A percentile compares a stretch with the other conserved stretches of the same genome.
phyloP scores from a whole-genome alignment of 2,329 filamentous ascomycete genomes.

The Diaporthe sp. region DNA sequence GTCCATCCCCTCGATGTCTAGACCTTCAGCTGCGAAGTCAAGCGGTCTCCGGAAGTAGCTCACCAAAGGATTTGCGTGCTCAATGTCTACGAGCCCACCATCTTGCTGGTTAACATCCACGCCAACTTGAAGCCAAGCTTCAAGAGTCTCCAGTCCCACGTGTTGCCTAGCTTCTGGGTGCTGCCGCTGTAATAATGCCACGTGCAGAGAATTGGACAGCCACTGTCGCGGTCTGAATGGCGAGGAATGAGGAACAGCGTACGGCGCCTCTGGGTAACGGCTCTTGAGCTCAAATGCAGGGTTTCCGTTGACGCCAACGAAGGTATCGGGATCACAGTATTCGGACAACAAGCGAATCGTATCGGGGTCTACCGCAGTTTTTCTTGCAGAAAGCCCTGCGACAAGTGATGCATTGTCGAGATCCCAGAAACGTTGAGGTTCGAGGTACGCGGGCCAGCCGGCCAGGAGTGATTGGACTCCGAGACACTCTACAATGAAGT shows the following conservation, averaged over 20 bases:
- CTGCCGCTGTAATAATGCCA: not conserved
- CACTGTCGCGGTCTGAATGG: not conserved
- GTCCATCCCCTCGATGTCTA: not conserved
- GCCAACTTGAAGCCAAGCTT: not conserved
- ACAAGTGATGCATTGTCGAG: not conserved
- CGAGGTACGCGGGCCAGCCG: not conserved
- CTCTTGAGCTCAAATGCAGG: not conserved
- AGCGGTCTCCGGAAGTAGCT: constrained; percentile 3
- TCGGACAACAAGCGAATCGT: not conserved
- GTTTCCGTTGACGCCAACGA: not conserved
- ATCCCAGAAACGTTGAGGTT: not conserved
- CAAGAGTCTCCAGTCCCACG: not conserved
- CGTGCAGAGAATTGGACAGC: not conserved
- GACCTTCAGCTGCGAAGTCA: not conserved
- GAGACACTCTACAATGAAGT: not conserved
- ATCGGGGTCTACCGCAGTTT: not conserved
- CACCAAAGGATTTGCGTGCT: not conserved
- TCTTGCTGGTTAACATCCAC: not conserved
- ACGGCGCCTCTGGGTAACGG: not conserved
- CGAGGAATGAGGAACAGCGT: not conserved
- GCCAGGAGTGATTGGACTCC: not conserved
- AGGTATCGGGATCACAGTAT: not conserved
- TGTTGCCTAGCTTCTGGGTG: not conserved
- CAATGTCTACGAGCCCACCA: not conserved
- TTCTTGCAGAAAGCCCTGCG: not conserved